phyloP scores from a whole-genome alignment of 2,329 filamentous ascomycete genomes.

The Thielaviopsis populi region DNA sequence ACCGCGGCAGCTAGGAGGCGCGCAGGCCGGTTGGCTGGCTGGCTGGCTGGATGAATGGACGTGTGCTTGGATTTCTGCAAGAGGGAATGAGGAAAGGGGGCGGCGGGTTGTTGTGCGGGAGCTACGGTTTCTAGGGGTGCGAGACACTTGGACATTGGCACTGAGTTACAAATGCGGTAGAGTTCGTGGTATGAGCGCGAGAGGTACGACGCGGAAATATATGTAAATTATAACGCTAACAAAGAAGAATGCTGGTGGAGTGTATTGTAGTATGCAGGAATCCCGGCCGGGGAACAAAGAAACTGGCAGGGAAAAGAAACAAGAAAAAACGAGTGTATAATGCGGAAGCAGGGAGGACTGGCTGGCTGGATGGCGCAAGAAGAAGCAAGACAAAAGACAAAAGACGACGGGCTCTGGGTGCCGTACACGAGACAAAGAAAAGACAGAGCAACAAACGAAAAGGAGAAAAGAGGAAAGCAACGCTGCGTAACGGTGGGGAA shows the following conservation, averaged over 20 bases:
- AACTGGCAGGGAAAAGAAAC: neutral
- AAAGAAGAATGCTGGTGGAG: neutral
- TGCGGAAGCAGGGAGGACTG: neutral
- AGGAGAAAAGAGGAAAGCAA: slow-evolving; percentile 1
- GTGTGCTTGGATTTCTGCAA: neutral
- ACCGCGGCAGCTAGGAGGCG: slow-evolving; percentile 50
- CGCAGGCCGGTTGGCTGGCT: no score
- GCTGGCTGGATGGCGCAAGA: neutral
- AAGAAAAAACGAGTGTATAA: slow-evolving; percentile 1
- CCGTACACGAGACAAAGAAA: neutral
- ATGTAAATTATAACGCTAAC: neutral
- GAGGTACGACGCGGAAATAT: neutral
- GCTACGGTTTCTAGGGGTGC: neutral
- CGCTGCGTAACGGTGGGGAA: neutral
- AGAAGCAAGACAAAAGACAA: neutral
- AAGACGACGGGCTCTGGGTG: slow-evolving; percentile 2
- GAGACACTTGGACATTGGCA: neutral
- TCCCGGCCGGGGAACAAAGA: neutral
- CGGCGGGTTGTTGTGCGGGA: neutral
- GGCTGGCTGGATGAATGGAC: no score
- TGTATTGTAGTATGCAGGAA: neutral
- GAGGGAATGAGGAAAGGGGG: no score
- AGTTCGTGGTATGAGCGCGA: neutral
- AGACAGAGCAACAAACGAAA: slow-evolving; percentile 6
- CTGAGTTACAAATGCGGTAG: neutral